These are phyloP conservation scores for Dactylonectria estremocensis DNA, from an alignment of 2,329 filamentous ascomycete genomes.

Conservation along the genomic window DNA sequence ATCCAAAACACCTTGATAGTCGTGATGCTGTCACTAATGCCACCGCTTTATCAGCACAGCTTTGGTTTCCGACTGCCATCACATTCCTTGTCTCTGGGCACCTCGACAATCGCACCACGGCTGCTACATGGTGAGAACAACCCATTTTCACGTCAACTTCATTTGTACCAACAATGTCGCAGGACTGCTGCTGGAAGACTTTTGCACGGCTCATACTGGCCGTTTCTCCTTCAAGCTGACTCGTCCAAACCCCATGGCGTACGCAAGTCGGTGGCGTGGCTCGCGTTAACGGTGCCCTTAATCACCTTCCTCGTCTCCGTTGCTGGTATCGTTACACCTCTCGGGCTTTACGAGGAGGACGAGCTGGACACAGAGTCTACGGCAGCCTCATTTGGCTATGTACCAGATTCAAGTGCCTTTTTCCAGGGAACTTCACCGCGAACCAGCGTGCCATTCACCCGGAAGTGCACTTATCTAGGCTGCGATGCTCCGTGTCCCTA, in stretches of 20 bases:
- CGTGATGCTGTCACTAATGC: not conserved
- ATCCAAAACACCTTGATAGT: not conserved
- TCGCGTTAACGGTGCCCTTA: constrained; percentile 43
- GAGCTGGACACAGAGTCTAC: constrained; percentile 18
- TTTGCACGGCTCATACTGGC: constrained; percentile 60
- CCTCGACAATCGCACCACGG: constrained; percentile 54
- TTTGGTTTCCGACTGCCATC: constrained; percentile 54
- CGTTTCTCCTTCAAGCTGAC: constrained; percentile 57
- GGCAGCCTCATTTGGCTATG: constrained; percentile 53
- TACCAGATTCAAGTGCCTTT: constrained; percentile 55
- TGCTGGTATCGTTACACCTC: constrained; percentile 61
- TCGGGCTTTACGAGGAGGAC: constrained; percentile 60
- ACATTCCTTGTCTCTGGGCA: constrained; percentile 55
- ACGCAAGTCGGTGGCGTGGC: constrained; percentile 37
- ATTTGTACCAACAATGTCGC: not conserved
- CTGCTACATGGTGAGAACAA: constrained; percentile 54
- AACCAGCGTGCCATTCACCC: constrained; percentile 35
- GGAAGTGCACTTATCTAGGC: constrained; percentile 46
- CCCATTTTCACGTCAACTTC: not conserved
- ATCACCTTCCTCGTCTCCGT: constrained; percentile 54
- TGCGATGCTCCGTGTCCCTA: constrained; percentile 46
- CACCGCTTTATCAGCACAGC: constrained; percentile 49
- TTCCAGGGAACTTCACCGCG: constrained; percentile 57
- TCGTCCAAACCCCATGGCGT: constrained; percentile 51
- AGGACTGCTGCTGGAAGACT: constrained; percentile 42